Conservation (phyloP, 306 rosid genomes). For the Pterocarpus santalinus region DNA sequence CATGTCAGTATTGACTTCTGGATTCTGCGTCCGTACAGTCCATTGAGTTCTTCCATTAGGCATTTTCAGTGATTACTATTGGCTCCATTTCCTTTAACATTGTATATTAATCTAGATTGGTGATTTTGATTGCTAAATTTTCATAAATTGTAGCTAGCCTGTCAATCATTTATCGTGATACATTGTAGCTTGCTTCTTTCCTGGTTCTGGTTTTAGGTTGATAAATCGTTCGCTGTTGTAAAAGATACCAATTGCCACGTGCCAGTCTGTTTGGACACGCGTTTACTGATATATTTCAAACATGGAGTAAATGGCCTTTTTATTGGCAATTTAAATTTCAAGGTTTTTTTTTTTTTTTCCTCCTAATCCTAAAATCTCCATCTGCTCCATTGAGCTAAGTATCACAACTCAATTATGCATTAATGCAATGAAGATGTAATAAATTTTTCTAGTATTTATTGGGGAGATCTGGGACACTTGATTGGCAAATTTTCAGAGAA, state of each 20-base stretch:
- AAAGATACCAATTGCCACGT: conserved; percentile 25
- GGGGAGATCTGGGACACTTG: too few relatives aligned
- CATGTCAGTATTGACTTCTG: conserved; percentile 28
- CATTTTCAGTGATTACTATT: conserved; percentile 30
- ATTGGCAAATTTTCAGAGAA: too few relatives aligned
- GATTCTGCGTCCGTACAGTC: conserved; percentile 33
- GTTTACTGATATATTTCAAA: conserved; percentile 29
- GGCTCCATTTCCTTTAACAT: conserved; percentile 49
- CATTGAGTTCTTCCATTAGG: conserved; percentile 39
- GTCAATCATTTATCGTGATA: conserved; percentile 23
- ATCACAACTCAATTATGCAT: neutral
- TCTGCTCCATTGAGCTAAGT: neutral
- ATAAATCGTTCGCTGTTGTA: conserved; percentile 40
- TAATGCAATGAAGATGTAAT: neutral
- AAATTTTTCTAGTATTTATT: too few relatives aligned
- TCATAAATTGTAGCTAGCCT: conserved; percentile 30
- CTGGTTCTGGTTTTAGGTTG: conserved; percentile 34
- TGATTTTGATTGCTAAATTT: conserved; percentile 42
- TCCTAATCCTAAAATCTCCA: neutral
- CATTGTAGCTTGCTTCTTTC: conserved; percentile 18
- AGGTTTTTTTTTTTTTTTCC: too few relatives aligned
- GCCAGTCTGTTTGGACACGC: conserved; percentile 22
- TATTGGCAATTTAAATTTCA: neutral
- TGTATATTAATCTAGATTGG: conserved; percentile 49
- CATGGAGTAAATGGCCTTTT: conserved; percentile 16